Evolutionary conservation across 441 rosid genomes (phyloP).

Genomic region (Kokia cookei): DNA sequence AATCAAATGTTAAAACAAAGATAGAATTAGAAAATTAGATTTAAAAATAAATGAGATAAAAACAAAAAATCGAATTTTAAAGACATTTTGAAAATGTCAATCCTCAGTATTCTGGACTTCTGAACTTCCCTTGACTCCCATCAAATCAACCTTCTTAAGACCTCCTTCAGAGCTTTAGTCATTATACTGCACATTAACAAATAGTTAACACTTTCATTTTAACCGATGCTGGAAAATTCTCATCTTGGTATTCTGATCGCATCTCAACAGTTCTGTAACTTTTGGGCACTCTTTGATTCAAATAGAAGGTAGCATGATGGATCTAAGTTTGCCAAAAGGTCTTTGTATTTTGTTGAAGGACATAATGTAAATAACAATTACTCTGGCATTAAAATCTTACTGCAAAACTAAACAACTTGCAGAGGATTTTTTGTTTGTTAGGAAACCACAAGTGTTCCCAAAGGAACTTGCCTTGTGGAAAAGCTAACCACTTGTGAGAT

Average conservation of each 20-base stretch:
- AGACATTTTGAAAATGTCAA: too few relatives aligned
- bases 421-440: not conserved
- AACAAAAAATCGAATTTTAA: too few relatives aligned
- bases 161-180: not conserved
- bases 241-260: not conserved
- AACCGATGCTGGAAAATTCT: slow-evolving; percentile 12
- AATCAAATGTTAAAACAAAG: too few relatives aligned
- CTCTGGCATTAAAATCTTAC: not conserved
- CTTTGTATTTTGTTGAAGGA: not conserved
- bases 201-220: slow-evolving; percentile 9
- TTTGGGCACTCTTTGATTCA: not conserved
- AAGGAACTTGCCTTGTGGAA: not conserved
- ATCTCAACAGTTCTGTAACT: not conserved
- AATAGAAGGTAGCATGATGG: not conserved
- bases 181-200: not conserved
- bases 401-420: too few relatives aligned
- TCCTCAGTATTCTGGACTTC: not conserved
- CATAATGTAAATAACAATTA: not conserved
- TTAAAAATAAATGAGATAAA: too few relatives aligned
- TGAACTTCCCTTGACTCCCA: not conserved
- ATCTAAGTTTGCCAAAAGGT: not conserved
- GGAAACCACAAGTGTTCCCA: not conserved
- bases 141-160: not conserved
- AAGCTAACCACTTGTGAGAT: too few relatives aligned
- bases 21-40: too few relatives aligned